Conservation (phyloP, 768 basidiomycete genomes). For the Solioccasus polychromus region DNA sequence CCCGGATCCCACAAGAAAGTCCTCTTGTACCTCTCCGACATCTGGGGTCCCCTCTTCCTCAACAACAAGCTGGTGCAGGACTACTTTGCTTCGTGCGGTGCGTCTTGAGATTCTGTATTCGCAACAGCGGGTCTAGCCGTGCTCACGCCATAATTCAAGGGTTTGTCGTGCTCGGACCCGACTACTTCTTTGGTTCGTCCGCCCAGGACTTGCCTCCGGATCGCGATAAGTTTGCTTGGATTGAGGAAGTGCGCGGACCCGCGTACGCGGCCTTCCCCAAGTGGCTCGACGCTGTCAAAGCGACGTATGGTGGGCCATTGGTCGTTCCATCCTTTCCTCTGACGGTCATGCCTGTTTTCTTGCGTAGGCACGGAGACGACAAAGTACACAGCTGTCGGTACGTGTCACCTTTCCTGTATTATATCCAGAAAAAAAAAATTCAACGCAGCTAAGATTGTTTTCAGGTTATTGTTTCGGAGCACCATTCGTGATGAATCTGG, state of each 20-base stretch:
- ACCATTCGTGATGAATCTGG: constrained; percentile 45
- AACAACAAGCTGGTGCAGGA: constrained; percentile 61
- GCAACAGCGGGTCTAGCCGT: too few species aligned
- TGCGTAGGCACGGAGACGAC: constrained; percentile 29
- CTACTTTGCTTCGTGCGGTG: constrained; percentile 60
- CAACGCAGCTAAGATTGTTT: not conserved
- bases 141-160: constrained; percentile 35
- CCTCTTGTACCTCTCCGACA: constrained; percentile 54
- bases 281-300: constrained; percentile 52
- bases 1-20: constrained; percentile 37
- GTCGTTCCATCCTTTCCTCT: not conserved
- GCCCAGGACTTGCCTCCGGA: constrained; percentile 34
- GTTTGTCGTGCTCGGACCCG: constrained; percentile 54
- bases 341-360: too few species aligned
- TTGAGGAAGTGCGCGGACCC: constrained; percentile 22
- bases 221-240: constrained; percentile 39
- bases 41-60: constrained; percentile 50
- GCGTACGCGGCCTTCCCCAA: constrained; percentile 41
- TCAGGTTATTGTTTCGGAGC: constrained; percentile 58
- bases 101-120: too few species aligned
- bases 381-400: constrained; percentile 44
- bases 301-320: constrained; percentile 39
- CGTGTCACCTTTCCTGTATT: constrained; percentile 4
- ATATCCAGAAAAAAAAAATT: too few species aligned
- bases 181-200: constrained; percentile 57